phyloP scores from a whole-genome alignment of 192 early-diverging fungal genomes.

The Backusella psychrophila region DNA sequence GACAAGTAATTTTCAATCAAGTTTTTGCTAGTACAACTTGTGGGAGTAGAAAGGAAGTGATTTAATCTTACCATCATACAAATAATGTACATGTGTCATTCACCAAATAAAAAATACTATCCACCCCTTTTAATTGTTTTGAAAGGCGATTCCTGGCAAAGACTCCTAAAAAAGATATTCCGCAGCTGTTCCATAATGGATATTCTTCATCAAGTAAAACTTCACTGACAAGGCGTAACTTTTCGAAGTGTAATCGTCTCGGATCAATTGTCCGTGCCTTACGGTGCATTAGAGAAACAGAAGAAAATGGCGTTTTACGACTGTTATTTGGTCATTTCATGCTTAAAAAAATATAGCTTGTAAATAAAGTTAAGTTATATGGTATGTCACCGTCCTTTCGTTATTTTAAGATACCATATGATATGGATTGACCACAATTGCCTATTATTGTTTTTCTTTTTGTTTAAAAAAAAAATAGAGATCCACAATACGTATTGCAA shows the following conservation, averaged over 20 bases:
- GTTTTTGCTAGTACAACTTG: not conserved
- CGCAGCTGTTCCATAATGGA: not conserved
- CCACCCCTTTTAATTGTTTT: not conserved
- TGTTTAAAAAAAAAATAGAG: not conserved
- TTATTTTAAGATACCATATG: not conserved
- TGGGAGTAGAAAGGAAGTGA: not conserved
- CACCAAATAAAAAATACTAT: not conserved
- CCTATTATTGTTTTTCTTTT: not conserved
- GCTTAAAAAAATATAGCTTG: not conserved
- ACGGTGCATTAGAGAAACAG: not conserved
- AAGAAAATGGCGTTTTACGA: slow-evolving; percentile 2
- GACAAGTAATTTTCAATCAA: not conserved
- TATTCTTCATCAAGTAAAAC: not conserved
- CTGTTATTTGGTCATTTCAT: not conserved
- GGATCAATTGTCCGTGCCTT: slow-evolving; percentile 7
- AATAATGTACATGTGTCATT: not conserved
- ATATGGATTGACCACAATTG: not conserved
- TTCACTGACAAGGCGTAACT: not conserved
- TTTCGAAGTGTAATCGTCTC: not conserved
- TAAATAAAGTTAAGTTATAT: not conserved
- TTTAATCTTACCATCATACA: not conserved
- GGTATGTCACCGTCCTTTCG: not conserved
- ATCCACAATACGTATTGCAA: not conserved
- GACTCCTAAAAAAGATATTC: not conserved
- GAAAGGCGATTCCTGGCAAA: not conserved